phyloP scores from a whole-genome alignment of 2,329 filamentous ascomycete genomes.

The Colletotrichum eremochloae region DNA sequence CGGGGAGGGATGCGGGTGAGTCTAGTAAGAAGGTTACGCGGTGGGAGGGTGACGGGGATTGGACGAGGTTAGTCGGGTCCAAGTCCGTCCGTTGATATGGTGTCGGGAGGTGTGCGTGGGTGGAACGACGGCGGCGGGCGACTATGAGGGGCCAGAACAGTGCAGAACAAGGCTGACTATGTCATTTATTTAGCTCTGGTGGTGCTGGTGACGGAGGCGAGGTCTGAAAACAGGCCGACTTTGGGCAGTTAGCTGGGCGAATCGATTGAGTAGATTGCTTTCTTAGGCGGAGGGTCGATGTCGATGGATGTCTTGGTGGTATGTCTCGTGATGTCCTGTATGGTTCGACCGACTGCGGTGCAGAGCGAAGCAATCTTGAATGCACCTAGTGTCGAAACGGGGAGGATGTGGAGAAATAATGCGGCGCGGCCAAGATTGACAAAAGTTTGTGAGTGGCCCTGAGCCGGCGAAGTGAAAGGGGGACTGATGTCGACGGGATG shows the following conservation, averaged over 20 bases:
- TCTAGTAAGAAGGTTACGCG: conserved; percentile 10
- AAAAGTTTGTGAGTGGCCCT: conserved; percentile 15
- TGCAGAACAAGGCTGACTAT: conserved; percentile 4
- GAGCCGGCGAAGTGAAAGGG: conserved; percentile 4
- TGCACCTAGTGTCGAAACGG: not conserved
- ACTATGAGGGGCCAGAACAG: conserved; percentile 24
- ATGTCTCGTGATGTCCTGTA: not conserved
- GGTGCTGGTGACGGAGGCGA: conserved; percentile 1
- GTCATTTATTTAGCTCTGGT: not conserved
- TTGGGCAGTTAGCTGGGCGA: conserved; percentile 13
- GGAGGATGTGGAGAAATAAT: conserved; percentile 30
- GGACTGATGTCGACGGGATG: not conserved
- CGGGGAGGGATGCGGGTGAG: conserved; percentile 17
- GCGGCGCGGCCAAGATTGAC: conserved; percentile 20
- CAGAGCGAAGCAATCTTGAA: conserved; percentile 4
- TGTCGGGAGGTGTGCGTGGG: conserved; percentile 24
- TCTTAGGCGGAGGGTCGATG: not conserved
- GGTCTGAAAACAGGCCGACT: not conserved
- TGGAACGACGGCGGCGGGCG: conserved; percentile 33
- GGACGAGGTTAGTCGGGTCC: conserved; percentile 25
- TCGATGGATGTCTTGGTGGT: not conserved
- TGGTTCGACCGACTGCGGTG: not conserved
- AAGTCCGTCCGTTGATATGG: conserved; percentile 30
- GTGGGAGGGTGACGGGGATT: conserved; percentile 29
- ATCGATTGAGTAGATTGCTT: conserved; percentile 6